Evolutionary conservation across 208 protist species (phyloP), one percentile per base, ranked within the genome.

Genomic region (Leptomonas pyrrhocoris): DNA sequence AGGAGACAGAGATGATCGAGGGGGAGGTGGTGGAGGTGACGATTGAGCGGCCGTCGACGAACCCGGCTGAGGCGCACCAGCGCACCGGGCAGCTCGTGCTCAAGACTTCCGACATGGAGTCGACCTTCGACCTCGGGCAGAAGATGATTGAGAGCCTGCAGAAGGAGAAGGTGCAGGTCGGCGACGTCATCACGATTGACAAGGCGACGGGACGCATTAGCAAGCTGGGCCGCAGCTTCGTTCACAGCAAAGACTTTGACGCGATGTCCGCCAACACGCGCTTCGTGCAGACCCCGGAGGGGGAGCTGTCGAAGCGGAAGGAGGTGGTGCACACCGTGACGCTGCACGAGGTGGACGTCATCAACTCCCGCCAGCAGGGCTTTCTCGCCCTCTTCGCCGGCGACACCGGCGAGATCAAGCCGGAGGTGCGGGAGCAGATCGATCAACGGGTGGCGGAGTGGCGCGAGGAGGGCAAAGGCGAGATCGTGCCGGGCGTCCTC

Each of bases 81-180:
- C 98, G 98, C 73, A 97, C 93, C 28, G 99, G 99, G 43, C 97
- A 99, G 79, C 85, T 99, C n/a, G 99, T 98, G 34, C 83, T 99
- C 2, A 99, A 99, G 86, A 99, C 99, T 27, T 99, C 99, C 8
- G 99, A 99, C 63, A 99, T 99, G 99, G 99, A 99, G 83, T 99
- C 98, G 2, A 90, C 98, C 16, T 99, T 99, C 85, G 99, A 99
- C 77, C 88, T 99, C 11, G 99, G 99, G n/a, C 81, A 92, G 54
- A 99, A 99, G 84, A 99, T 99, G 98, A 99, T 99, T 77, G 99
- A 99, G 30, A 88, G 93, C 55, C 86, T 99, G 31, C 94, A 94
- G 57, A 99, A 99, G 79, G 98, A 99, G 81, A 99, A 99, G 86
- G 94, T 99, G 23, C 82, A 94, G 61, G 91, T 97, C 18, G 98